Evolutionary conservation across 2,329 filamentous ascomycete species (phyloP), one percentile per base, ranked within the genome.

Genomic region (Cladosporium colombiae): DNA sequence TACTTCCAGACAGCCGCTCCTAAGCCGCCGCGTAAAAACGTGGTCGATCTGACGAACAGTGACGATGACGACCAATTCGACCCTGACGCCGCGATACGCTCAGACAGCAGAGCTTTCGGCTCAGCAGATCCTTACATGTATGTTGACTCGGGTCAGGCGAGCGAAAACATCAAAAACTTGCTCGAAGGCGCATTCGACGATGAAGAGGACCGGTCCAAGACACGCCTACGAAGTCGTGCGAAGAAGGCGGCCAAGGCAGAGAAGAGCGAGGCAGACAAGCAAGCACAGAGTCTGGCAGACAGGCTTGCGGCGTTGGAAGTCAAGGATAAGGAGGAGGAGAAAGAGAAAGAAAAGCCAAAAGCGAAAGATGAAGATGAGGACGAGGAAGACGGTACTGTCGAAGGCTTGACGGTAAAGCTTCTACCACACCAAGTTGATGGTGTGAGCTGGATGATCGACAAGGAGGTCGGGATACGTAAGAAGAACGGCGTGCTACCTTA

Each of bases 371-470:
- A 81, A 3, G 80, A 81, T 1, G 81, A 83, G 6, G 81, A 82
- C 2, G 82, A 82, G 57, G 81, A 83, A 61, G 88, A 89, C 74
- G 89, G 84, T 60, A 86, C 81, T 68, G 83, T 97, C 0, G 89
- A 93, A 63, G 95, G 94, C 0, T 85, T 99, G 67, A 91, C 89
- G 65, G 92, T 98, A 67, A 93, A 91, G 73, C 84, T 99, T 2
- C 84, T 99, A 0, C 94, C 93, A 5, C 95, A 99, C 79, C 95
- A 99, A 78, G 88, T 97, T 16, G 92, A 97, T 65, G 95, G 95
- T 72, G 90, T 98, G 0, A 87, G 89, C 65, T 99, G 95, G 94
- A 97, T 99, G 92, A 89, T 86, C 65, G 91, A 93, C 66, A 92
- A 96, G 73, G 95, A 99, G 79, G 88, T 92, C 13, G 93, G 94